phyloP scores from a whole-genome alignment of 306 rosid genomes.

The Sphenostylis stenocarpa region DNA sequence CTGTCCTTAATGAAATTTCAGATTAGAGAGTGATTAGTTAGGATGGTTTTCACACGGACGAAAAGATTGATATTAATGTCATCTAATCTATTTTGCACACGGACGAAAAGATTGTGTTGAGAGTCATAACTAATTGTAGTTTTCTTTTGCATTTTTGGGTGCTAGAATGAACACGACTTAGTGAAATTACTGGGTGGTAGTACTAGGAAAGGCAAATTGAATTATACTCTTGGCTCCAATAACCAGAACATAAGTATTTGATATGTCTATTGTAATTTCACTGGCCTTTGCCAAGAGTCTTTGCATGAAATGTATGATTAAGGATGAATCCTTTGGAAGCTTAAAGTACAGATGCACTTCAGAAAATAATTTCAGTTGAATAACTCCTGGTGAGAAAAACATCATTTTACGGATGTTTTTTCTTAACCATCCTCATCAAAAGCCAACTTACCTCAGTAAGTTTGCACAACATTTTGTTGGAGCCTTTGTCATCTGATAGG shows the following conservation, averaged over 20 bases:
- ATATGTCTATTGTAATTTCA: neutral
- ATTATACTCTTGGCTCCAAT: neutral
- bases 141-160: neutral
- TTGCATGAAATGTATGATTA: neutral
- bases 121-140: neutral
- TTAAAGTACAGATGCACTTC: neutral
- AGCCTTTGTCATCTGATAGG: neutral
- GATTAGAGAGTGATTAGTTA: neutral
- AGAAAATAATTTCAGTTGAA: neutral
- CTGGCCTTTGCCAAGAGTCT: neutral
- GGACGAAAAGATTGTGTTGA: neutral
- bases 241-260: neutral
- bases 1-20: neutral
- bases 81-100: neutral
- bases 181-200: neutral
- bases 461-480: neutral
- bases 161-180: neutral
- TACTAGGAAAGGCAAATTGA: neutral
- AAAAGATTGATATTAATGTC: neutral
- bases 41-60: constrained; percentile 1
- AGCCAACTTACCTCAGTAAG: neutral
- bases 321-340: neutral
- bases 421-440: neutral
- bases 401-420: neutral
- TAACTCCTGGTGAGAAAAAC: constrained; percentile 11